Evolutionary conservation across 345 rosid species (phyloP), one percentile per base, ranked within the genome.

Genomic region (Euphorbia lathyris): DNA sequence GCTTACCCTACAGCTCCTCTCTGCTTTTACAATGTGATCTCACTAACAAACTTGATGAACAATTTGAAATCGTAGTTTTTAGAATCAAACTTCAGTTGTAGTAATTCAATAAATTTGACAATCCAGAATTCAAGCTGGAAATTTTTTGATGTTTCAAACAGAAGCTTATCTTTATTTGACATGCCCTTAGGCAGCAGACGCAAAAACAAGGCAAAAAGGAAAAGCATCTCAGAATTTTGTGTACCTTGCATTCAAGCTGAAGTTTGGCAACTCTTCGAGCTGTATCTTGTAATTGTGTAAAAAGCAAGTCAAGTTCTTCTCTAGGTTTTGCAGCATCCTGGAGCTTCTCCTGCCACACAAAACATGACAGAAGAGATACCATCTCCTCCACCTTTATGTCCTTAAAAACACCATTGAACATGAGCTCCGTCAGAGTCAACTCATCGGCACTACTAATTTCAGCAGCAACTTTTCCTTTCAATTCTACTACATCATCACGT

Each of bases 391-490:
- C 92, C 80, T 87, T 87, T 59, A 87, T 68, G 61, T 90, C 98
- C 79, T 92, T 92, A 38, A 92, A 76, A 67, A 83, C 89, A 57
- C 99, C 99, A 71, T 85, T 89, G 88, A 95, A 90, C 89, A 92
- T 86, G 66, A 92, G 94, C 77, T 95, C 99, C 0, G 99, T 92
- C 67, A 95, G 70, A 64, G 90, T 89, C 84, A 95, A 82, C 77
- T 95, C 99, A 71, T 95, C 99, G 6, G 99, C 98, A 74, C 96
- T 95, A 65, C 91, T 92, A 68, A 92, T 89, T 81, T 92, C 96
- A 85, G 91, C 87, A 25, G 97, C 94, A 75, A 92, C 97, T 79
- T 87, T 92, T 63, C 97, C 97, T 68, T 91, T 92, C 82, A 89
- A 78, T 83, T 88, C 89, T 52, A 92, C 93, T 9, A 89, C 92